These are phyloP conservation scores for Botrytis sinoallii DNA, from an alignment of 2,329 filamentous ascomycete genomes.

Conservation along the genomic window DNA sequence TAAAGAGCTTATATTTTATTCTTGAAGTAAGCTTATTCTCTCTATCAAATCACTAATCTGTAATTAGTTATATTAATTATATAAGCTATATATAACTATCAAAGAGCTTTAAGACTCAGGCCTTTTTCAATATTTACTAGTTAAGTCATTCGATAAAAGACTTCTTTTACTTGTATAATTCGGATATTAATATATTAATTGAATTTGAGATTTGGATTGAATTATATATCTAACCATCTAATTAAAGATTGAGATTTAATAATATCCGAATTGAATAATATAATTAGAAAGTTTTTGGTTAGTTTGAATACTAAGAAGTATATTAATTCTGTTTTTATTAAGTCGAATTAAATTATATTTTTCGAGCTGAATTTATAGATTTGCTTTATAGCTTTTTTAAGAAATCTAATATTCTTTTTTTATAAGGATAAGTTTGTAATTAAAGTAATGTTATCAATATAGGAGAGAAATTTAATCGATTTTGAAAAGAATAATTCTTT, in stretches of 20 bases:
- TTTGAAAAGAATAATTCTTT: too few species aligned
- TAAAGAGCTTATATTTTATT: neutral
- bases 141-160: neutral
- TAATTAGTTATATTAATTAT: neutral
- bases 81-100: neutral
- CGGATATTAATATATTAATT: neutral
- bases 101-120: neutral
- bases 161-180: neutral
- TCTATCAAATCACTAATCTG: neutral
- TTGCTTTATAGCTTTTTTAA: too few species aligned
- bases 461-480: too few species aligned
- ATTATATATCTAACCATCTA: neutral
- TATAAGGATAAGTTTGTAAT: too few species aligned
- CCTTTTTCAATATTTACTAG: neutral
- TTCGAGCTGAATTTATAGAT: too few species aligned
- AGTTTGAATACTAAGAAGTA: neutral
- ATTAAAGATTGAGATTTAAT: neutral
- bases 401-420: too few species aligned
- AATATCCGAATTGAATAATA: neutral
- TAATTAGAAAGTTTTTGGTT: neutral
- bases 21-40: neutral
- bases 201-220: neutral
- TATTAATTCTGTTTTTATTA: neutral
- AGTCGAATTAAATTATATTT: neutral
- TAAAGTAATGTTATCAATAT: too few species aligned